Evolutionary conservation across 768 basidiomycete species (phyloP), one percentile per base, ranked within the genome.

Genomic region (Cyclocybe aegerita): DNA sequence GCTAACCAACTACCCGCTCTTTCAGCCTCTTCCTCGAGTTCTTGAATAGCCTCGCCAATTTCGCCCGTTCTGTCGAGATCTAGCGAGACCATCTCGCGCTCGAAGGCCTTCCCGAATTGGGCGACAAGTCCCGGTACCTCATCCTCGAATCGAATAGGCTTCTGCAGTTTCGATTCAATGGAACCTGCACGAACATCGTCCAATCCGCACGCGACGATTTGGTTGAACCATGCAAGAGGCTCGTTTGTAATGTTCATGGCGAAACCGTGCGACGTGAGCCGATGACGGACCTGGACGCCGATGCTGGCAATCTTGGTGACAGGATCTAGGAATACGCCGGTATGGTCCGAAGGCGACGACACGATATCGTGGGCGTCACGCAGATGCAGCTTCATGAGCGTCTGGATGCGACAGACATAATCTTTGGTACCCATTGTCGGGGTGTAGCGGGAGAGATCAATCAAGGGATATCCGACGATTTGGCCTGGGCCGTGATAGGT

Each of bases 401-500:
- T 78, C 63, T 98, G 90, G 67, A 98, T 76, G 39, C 78, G 80
- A 67, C 88, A 90, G 37, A 98, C 87, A 65, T 97, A 98, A 55
- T 86, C 84, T 42, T 88, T 83, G 23, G 86, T 82, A 49, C 84
- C 76, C 64, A 82, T 74, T 45, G 86, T 72, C 7, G 94, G 91
- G 39, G 80, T 72, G 59, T 87, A 83, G 32, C 85, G 83, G n/a
- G 82, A 82, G 14, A 98, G 79, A 71, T 98, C 96, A 44, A 98
- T 75, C 45, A 98, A 76, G 2, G 94, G 93, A 65, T 99, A 99
- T 29, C 94, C 97, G 11, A 98, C 90, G 60, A 99, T 76, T 70
- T 99, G 97, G 5, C 97, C 97, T 1, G 97, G 95, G 0, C 97
- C 97, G 66, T 99, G 97, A 68, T 92, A 99, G 1, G 97, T 99